Base-by-base conservation (phyloP, 495 filamentous ascomycete genomes). In the Annulohypoxylon moriforme region DNA sequence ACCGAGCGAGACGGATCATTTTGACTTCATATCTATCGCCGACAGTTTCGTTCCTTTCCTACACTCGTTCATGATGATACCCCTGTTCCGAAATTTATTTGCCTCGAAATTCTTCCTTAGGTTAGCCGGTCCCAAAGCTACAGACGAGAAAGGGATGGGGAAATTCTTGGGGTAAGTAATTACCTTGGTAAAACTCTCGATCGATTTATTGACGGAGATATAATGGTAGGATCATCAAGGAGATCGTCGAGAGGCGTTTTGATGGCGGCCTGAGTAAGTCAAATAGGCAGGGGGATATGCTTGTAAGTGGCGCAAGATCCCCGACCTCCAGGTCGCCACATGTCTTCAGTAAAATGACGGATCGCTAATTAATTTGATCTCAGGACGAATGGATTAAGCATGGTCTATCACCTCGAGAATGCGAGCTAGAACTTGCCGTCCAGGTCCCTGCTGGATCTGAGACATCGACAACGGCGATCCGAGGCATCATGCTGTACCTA, bases 391-490 rank as follows among this genome's bases (percentile, higher is more conserved):
- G 79, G 71, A 72, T 81, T 7, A 75, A 72, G 2, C 67, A 79
- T 27, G 79, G 78, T 0, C 38, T 82, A 29, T 71, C 61, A 1
- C 73, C 73, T 24, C 67, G 61, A 50, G 66, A 82, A 64, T 76
- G 71, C 68, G 75, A 80, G 58, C 22, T 74, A 81, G 63, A 86
- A 38, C 31, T 72, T 20, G 61, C 57, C 9, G 20, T 75, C 14
- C 62, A 81, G 16, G 75, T 85, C 20, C 81, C 89, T 6, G 89
- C 89, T 0, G 89, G 88, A 14, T 83, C 86, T 14, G 89, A 91
- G 67, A 90, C 89, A 9, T 87, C 87, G 0, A 85, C 85, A 0
- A 88, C 88, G 0, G 82, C 86, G 8, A 85, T 90, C 71, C 81
- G 86, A 67, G 83, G 80, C 1, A 77, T 88, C 47, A 80, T 90